A percentile compares a stretch with the other conserved stretches of the same genome.
phyloP scores from a whole-genome alignment of 1,139 yeast genomes.

The Geotrichum histeridarum region DNA sequence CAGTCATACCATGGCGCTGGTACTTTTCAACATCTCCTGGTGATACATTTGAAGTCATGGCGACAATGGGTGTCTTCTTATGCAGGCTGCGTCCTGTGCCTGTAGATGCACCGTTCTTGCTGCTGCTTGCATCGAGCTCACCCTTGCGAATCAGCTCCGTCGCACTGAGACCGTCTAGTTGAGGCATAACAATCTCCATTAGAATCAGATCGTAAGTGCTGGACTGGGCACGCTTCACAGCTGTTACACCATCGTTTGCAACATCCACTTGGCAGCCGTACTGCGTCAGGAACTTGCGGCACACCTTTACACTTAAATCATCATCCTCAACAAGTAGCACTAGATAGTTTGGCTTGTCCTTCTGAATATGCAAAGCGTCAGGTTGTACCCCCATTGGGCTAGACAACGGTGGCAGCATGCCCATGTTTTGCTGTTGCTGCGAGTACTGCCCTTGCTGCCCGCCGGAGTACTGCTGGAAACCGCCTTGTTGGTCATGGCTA shows the following conservation, averaged over 20 bases:
- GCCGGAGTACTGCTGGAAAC: not conserved
- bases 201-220: constrained; percentile 70
- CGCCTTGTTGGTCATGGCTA: not conserved
- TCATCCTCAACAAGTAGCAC: constrained; percentile 84
- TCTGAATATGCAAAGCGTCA: not conserved
- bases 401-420: not conserved
- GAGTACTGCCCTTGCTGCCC: not conserved
- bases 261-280: constrained; percentile 92
- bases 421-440: not conserved
- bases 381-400: not conserved
- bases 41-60: constrained; percentile 74
- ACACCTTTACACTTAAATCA: constrained; percentile 56
- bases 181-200: constrained; percentile 95
- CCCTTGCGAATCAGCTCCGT: constrained; percentile 79
- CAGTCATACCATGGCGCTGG: constrained; percentile 85
- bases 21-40: constrained; percentile 37
- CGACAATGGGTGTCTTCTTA: constrained; percentile 78
- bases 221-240: constrained; percentile 69
- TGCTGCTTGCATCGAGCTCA: constrained; percentile 39
- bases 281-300: constrained; percentile 64
- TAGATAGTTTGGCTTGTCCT: constrained; percentile 7
- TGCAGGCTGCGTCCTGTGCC: not conserved
- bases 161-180: constrained; percentile 90
- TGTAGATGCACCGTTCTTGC: not conserved
- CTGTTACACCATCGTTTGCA: constrained; percentile 86